Evolutionary conservation across 176 grass and related monocot genomes (phyloP).

Genomic region (Carex myosuroides): DNA sequence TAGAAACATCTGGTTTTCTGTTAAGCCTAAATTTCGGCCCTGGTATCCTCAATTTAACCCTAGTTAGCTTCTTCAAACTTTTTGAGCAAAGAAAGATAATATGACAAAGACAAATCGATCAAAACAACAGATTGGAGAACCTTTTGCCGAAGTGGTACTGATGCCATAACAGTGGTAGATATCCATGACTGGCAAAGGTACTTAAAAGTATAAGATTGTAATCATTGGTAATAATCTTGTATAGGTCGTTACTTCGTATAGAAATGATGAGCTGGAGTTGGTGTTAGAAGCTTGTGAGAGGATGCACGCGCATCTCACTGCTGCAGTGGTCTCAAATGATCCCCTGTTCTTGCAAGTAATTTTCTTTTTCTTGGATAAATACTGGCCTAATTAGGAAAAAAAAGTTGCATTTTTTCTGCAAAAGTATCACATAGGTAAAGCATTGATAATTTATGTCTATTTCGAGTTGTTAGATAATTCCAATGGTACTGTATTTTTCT

Average conservation of each 20-base stretch:
- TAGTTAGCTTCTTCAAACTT: not conserved
- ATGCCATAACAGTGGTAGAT: not conserved
- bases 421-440: not conserved
- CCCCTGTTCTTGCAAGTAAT: conserved; percentile 79
- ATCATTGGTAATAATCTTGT: not conserved
- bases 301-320: conserved; percentile 86
- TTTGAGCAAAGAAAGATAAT: not conserved
- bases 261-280: conserved; percentile 47
- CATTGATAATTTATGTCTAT: not conserved
- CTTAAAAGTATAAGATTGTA: not conserved
- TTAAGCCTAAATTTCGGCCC: not conserved
- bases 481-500: not conserved
- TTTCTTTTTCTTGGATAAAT: not conserved
- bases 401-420: not conserved
- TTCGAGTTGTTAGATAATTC: no score
- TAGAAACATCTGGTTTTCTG: not conserved
- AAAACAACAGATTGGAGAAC: not conserved
- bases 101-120: not conserved
- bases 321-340: conserved; percentile 94
- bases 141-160: not conserved
- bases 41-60: not conserved
- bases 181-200: not conserved
- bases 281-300: conserved; percentile 83
- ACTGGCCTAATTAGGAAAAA: not conserved
- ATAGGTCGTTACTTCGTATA: conserved; percentile 84